Conservation (phyloP, 129 eudicot species). For the Ambrosia artemisiifolia region DNA sequence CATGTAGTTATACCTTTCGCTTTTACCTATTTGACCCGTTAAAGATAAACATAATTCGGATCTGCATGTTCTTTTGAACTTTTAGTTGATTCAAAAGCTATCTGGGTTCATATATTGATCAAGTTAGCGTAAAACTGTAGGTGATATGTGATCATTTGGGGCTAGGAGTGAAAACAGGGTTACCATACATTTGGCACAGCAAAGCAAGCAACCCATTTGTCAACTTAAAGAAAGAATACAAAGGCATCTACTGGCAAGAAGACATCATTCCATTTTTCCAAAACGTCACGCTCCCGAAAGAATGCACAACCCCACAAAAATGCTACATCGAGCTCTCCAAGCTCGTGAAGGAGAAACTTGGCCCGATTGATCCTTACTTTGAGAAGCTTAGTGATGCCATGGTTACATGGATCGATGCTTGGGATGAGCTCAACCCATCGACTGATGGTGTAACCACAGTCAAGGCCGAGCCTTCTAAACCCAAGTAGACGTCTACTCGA, state of each 20-base stretch:
- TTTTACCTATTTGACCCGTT: not conserved
- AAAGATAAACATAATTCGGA: not conserved
- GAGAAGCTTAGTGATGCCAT: constrained; percentile 64
- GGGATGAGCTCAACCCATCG: constrained; percentile 61
- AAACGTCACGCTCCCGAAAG: constrained; percentile 31
- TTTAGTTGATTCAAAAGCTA: not conserved
- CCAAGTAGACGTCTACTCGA: constrained; percentile 22
- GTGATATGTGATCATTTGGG: constrained; percentile 44
- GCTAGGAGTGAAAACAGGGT: constrained; percentile 39
- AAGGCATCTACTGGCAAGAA: constrained; percentile 43
- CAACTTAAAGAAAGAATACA: constrained; percentile 38
- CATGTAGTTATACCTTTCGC: not conserved
- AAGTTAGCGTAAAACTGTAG: constrained; percentile 15
- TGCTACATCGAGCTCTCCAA: constrained; percentile 74
- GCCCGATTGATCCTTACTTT: constrained; percentile 59
- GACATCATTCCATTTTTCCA: constrained; percentile 39
- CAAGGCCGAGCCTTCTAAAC: constrained; percentile 14
- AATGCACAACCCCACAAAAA: constrained; percentile 56
- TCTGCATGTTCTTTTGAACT: no score
- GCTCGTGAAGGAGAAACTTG: constrained; percentile 66
- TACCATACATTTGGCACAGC: constrained; percentile 43
- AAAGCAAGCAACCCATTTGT: constrained; percentile 46
- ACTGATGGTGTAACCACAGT: constrained; percentile 5
- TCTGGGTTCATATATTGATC: not conserved
- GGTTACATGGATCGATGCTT: constrained; percentile 74